Evolutionary conservation across 305 asterid species (phyloP).

Genomic region (Fraxinus angustifolia): DNA sequence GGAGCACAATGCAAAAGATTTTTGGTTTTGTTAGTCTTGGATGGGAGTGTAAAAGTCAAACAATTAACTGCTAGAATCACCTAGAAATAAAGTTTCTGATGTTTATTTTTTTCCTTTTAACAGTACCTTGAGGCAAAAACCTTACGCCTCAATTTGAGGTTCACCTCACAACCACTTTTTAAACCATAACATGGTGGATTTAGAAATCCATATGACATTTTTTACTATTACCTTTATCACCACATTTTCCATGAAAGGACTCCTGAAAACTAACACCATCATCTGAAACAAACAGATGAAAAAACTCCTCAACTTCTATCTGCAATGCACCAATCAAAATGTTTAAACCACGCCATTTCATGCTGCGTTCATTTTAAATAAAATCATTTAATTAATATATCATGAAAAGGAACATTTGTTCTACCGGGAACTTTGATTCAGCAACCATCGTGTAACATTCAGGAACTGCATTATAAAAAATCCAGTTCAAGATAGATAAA

Average conservation of each 20-base stretch:
- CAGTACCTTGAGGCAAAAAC: background rate
- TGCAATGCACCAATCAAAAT: slow-evolving; percentile 31
- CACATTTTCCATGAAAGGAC: slow-evolving; percentile 76
- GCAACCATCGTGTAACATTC: slow-evolving; percentile 73
- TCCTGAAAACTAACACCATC: slow-evolving; percentile 59
- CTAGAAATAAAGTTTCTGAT: background rate
- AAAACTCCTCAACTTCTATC: slow-evolving; percentile 75
- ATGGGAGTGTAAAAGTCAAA: background rate
- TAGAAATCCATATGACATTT: slow-evolving; percentile 25
- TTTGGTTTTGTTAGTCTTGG: background rate
- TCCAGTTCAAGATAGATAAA: slow-evolving; percentile 17
- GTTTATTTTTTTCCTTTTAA: background rate
- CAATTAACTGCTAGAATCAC: background rate
- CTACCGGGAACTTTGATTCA: slow-evolving; percentile 82
- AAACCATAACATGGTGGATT: slow-evolving; percentile 7
- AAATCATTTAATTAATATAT: slow-evolving; percentile 11
- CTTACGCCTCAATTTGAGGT: background rate
- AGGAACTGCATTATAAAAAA: slow-evolving; percentile 62
- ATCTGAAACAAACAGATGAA: slow-evolving; percentile 71
- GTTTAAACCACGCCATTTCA: slow-evolving; percentile 18
- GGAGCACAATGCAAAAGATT: background rate
- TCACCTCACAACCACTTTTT: background rate
- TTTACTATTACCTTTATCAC: slow-evolving; percentile 73
- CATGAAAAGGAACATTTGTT: slow-evolving; percentile 13
- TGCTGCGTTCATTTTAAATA: slow-evolving; percentile 13